Percentiles rank a stretch among this genome's conserved stretches.
Evolutionary conservation across 371 early-diverging fungal species (phyloP).

Genomic region (Apophysomyces ossiformis): DNA sequence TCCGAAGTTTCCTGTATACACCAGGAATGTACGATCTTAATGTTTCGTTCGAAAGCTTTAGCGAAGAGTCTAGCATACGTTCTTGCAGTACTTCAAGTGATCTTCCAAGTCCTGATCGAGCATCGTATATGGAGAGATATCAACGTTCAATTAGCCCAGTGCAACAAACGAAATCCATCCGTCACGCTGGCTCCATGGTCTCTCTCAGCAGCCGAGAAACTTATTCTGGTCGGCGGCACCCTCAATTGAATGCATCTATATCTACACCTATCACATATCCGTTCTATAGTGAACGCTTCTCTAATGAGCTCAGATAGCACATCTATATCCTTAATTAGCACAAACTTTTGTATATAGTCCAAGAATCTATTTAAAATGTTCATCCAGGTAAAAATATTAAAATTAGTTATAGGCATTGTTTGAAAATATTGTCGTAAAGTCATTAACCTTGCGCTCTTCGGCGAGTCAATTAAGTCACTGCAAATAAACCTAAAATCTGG

Average conservation of each 20-base stretch:
- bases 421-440: too few species aligned
- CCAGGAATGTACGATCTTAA: neutral
- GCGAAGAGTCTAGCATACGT: neutral
- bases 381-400: too few species aligned
- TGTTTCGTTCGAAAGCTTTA: neutral
- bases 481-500: too few species aligned
- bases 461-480: too few species aligned
- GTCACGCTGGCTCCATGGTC: constrained; percentile 4
- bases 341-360: neutral
- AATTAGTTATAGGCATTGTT: too few species aligned
- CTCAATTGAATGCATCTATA: constrained; percentile 7
- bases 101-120: neutral
- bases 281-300: neutral
- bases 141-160: neutral
- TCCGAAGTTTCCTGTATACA: neutral
- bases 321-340: neutral
- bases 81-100: neutral
- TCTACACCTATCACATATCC: constrained; percentile 7
- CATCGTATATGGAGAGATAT: neutral
- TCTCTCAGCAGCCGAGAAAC: neutral
- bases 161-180: neutral
- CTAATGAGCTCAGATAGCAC: constrained; percentile 2
- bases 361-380: neutral
- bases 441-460: too few species aligned
- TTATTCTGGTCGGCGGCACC: neutral